Base-by-base conservation (phyloP, 257 asterid species). In the Verbena officinalis region DNA sequence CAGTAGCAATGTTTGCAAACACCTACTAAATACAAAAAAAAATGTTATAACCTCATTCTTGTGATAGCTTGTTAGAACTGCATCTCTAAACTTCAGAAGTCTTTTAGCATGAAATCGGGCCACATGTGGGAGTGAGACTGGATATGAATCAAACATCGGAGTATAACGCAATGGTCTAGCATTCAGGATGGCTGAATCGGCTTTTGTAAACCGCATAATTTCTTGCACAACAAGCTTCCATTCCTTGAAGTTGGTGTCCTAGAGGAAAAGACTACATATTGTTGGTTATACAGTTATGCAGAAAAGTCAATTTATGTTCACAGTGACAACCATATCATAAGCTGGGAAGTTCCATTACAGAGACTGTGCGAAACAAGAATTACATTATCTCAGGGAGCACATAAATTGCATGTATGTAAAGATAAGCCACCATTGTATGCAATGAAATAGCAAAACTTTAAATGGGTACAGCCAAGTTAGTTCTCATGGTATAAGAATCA, bases 191-290 rank as follows among this genome's bases (percentile, higher is more conserved):
- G 83, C 77, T 15, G 80, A 59, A 81, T 86, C 91, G 51, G 84
- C 88, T 74, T 68, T 75, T 34, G 86, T 80, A 62, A 94, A 94
- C 55, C 90, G 89, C 60, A 79, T 77, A 68, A 88, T 88, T 82
- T 94, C 99, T 65, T 87, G 94, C 75, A 90, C 85, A 72, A 90
- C 97, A 34, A 83, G 79, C 82, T 78, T 94, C 99, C 99, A 94
- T 83, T 94, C 99, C 83, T 80, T 90, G 81, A 94, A 94, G 84
- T 84, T 86, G 43, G 95, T 94, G 17, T 80, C 97, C 99, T 94
- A 84, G 61, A 73, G 68, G 54, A 67, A 71, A 73, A 60, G 53
- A 38, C 60, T 6, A 55, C n/a, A 69, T 30, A 69, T 22, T 24
- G 77, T 72, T 75, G 75, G 78, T 72, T 67, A 79, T 61, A 67